These are phyloP conservation scores for Sugiyamaella floridensis DNA, from an alignment of 805 yeast genomes.

Conservation along the genomic window DNA sequence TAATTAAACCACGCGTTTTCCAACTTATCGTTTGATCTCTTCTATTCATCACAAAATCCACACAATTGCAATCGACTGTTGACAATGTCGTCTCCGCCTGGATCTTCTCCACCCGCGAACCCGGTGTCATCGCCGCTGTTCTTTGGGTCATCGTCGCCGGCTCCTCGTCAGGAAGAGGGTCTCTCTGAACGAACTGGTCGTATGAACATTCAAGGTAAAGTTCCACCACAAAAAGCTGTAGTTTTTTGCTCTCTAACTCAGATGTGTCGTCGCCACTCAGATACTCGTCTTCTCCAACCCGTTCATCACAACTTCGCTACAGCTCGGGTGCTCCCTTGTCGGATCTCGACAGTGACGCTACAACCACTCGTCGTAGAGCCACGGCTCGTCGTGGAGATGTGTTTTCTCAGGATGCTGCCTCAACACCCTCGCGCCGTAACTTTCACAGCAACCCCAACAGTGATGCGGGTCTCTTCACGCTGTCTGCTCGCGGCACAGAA, in stretches of 20 bases:
- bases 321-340: conserved; percentile 21
- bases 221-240: not conserved
- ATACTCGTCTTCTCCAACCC: conserved; percentile 37
- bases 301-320: conserved; percentile 6
- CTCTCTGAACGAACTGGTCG: conserved; percentile 13
- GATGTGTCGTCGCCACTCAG: conserved; percentile 40
- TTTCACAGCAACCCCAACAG: not conserved
- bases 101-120: conserved; percentile 3
- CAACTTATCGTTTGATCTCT: not conserved
- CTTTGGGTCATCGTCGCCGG: conserved; percentile 13
- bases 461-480: conserved; percentile 2
- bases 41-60: not conserved
- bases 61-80: not conserved
- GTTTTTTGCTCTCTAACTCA: not conserved
- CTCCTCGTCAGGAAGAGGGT: conserved; percentile 3
- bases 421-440: conserved; percentile 52
- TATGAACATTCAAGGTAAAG: conserved; percentile 9
- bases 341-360: conserved; percentile 10
- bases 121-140: conserved; percentile 14
- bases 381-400: conserved; percentile 65
- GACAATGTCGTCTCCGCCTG: conserved; percentile 4
- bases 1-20: not conserved
- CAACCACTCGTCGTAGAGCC: conserved; percentile 30
- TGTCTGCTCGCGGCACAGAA: conserved; percentile 6
- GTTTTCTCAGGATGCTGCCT: conserved; percentile 52